Evolutionary conservation across 805 yeast species (phyloP).

Genomic region (Candida dendrica): DNA sequence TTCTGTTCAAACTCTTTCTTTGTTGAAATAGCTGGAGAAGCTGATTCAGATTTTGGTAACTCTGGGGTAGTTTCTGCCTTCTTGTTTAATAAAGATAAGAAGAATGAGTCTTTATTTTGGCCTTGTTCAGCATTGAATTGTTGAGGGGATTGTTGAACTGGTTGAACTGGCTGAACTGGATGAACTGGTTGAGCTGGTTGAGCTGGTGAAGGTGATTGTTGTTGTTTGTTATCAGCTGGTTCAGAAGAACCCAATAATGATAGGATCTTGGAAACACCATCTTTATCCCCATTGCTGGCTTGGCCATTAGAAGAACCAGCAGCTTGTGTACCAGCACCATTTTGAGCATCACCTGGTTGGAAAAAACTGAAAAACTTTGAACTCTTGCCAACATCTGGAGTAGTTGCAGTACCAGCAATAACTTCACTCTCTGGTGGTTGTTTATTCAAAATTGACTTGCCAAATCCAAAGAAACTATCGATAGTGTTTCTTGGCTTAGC

Average conservation of each 20-base stretch:
- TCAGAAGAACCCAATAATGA: slow-evolving; percentile 16
- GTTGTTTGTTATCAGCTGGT: slow-evolving; percentile 1
- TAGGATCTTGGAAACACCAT: slow-evolving; percentile 19
- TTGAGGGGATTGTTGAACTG: not conserved
- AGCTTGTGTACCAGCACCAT: slow-evolving; percentile 1
- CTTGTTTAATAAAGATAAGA: slow-evolving; percentile 17
- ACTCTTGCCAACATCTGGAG: slow-evolving; percentile 13
- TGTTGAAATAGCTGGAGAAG: not conserved
- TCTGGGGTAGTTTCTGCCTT: not conserved
- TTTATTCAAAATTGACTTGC: slow-evolving; percentile 4
- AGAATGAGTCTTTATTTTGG: slow-evolving; percentile 17
- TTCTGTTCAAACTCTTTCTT: slow-evolving; percentile 1
- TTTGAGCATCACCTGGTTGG: slow-evolving; percentile 11
- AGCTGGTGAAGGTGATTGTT: slow-evolving; percentile 1
- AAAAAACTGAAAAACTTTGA: slow-evolving; percentile 22
- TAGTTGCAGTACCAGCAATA: slow-evolving; percentile 1
- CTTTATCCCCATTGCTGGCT: not conserved
- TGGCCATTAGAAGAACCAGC: not conserved
- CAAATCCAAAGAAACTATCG: slow-evolving; percentile 19
- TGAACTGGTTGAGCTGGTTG: not conserved
- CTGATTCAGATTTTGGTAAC: slow-evolving; percentile 1
- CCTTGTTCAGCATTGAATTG: slow-evolving; percentile 1
- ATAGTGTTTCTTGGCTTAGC: slow-evolving; percentile 12
- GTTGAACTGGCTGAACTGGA: not conserved
- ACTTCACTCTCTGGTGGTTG: not conserved